Percentiles rank a stretch among this genome's conserved stretches.
phyloP scores from a whole-genome alignment of 2,329 filamentous ascomycete genomes.

The Fusarium brevicatenulatum region DNA sequence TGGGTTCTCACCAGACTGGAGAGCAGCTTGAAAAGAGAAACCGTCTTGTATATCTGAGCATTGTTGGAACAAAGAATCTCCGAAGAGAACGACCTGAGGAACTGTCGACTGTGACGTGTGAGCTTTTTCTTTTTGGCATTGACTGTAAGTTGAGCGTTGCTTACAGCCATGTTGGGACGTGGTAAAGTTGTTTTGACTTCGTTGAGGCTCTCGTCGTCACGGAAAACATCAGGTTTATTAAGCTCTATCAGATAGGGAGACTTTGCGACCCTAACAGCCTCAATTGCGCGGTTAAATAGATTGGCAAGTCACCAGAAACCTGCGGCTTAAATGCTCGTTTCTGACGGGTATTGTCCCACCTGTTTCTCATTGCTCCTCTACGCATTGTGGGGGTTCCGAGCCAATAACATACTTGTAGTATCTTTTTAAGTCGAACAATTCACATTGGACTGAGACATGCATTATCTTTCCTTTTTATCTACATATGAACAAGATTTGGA shows the following conservation, averaged over 20 bases:
- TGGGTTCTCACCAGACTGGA: slow-evolving; percentile 71
- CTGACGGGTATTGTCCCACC: slow-evolving; percentile 28
- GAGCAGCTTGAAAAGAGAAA: slow-evolving; percentile 77
- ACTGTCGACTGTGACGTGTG: slow-evolving; percentile 59
- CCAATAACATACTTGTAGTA: slow-evolving; percentile 31
- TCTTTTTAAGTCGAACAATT: neutral
- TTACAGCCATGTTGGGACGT: slow-evolving; percentile 37
- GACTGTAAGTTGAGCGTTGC: slow-evolving; percentile 1
- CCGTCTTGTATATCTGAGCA: slow-evolving; percentile 70
- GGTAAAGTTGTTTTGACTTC: neutral
- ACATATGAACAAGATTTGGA: neutral
- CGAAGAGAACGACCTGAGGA: slow-evolving; percentile 84
- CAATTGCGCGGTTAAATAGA: slow-evolving; percentile 22
- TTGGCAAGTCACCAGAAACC: slow-evolving; percentile 1
- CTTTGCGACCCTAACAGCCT: neutral
- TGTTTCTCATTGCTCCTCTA: slow-evolving; percentile 16
- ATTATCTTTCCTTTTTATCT: neutral
- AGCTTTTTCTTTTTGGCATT: neutral
- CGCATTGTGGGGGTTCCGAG: slow-evolving; percentile 35
- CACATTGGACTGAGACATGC: slow-evolving; percentile 10
- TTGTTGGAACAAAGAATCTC: slow-evolving; percentile 86
- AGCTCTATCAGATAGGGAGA: neutral
- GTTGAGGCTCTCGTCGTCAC: neutral
- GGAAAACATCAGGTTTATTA: neutral
- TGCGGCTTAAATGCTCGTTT: slow-evolving; percentile 20